Percentiles rank a stretch among this genome's conserved stretches.
These are phyloP conservation scores for Naegleria gruberi DNA, from an alignment of 208 protist genomes.

Conservation along the genomic window DNA sequence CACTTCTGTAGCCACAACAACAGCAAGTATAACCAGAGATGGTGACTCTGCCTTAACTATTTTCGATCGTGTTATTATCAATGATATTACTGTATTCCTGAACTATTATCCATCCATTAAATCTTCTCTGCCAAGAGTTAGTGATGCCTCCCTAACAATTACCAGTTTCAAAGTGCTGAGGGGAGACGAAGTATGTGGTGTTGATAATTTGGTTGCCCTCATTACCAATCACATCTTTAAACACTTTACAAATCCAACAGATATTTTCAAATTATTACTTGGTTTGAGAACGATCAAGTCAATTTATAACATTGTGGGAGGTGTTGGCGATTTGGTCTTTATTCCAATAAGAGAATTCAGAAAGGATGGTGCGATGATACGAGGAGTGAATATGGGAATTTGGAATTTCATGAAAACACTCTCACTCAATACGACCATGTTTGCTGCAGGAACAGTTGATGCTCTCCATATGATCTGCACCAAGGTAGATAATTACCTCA, in stretches of 20 bases:
- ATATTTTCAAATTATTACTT: neutral
- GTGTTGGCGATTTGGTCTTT: neutral
- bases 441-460: neutral
- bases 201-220: neutral
- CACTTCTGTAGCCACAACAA: no score
- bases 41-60: neutral
- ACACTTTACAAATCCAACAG: neutral
- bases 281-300: neutral
- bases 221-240: neutral
- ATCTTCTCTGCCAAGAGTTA: neutral
- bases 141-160: neutral
- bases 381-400: neutral
- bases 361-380: neutral
- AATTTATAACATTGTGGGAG: neutral
- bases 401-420: neutral
- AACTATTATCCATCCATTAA: neutral
- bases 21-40: neutral
- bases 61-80: neutral
- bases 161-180: neutral
- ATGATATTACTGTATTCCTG: neutral
- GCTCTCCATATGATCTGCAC: neutral
- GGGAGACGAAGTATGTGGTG: neutral
- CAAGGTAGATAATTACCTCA: neutral
- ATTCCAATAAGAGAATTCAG: neutral
- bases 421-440: neutral